phyloP scores from a whole-genome alignment of 2,329 filamentous ascomycete genomes.

The Microsporum audouinii region DNA sequence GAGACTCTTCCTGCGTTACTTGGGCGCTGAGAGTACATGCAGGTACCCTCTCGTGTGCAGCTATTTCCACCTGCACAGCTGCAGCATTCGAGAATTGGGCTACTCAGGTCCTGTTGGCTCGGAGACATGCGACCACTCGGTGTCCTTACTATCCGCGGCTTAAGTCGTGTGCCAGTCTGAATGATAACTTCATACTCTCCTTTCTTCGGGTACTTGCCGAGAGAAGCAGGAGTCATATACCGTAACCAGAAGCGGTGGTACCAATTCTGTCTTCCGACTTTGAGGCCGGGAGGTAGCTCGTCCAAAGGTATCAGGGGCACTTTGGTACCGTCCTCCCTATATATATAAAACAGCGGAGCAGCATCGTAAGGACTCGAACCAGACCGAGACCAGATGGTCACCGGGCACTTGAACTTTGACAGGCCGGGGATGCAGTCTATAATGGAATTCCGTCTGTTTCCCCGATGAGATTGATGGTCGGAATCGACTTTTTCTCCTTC shows the following conservation, averaged over 20 bases:
- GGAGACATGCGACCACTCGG: neutral
- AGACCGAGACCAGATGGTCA: neutral
- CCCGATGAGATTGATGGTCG: neutral
- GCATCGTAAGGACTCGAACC: slow-evolving; percentile 6
- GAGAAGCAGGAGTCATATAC: slow-evolving; percentile 17
- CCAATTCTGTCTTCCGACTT: slow-evolving; percentile 20
- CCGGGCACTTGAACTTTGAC: neutral
- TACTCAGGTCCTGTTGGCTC: neutral
- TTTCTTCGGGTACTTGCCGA: neutral
- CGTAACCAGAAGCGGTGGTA: slow-evolving; percentile 13
- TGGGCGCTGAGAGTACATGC: neutral
- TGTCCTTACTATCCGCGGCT: neutral
- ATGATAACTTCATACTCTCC: slow-evolving; percentile 6
- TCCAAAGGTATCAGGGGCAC: slow-evolving; percentile 35
- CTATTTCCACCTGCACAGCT: neutral
- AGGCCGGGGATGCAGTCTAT: neutral
- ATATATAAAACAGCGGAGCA: slow-evolving; percentile 30
- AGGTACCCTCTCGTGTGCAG: neutral
- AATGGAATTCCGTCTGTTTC: neutral
- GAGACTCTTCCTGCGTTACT: neutral
- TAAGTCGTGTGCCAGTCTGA: neutral
- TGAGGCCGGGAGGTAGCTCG: slow-evolving; percentile 31
- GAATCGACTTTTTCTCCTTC: no score
- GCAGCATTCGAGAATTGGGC: neutral
- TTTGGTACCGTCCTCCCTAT: slow-evolving; percentile 25